A percentile compares a stretch with the other conserved stretches of the same genome.
These are phyloP conservation scores for Mollisiaceae sp. DNA, from an alignment of 2,329 filamentous ascomycete species.

Conservation along the genomic window DNA sequence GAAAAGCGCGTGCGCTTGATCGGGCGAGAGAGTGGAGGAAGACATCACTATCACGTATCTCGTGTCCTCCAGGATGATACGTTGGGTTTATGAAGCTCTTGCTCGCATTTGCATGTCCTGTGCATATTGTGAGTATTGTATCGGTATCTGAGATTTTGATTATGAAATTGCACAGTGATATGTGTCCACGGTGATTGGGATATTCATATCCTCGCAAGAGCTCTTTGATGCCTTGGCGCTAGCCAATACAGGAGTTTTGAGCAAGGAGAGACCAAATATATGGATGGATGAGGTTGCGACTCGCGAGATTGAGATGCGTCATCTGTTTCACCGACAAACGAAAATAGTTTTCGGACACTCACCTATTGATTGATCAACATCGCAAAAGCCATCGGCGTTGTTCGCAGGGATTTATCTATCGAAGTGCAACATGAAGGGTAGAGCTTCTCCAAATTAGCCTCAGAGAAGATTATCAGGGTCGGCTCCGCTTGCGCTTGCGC, in stretches of 20 bases:
- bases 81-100: not conserved
- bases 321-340: not conserved
- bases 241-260: not conserved
- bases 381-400: not conserved
- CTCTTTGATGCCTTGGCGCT: not conserved
- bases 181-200: not conserved
- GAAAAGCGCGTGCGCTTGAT: constrained; percentile 36
- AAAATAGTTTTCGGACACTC: not conserved
- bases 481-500: too few relatives aligned
- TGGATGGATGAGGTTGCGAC: not conserved
- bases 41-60: not conserved
- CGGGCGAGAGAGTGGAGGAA: constrained; percentile 18
- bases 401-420: not conserved
- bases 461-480: too few relatives aligned
- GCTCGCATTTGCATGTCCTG: not conserved
- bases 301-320: not conserved
- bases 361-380: constrained; percentile 4
- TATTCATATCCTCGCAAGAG: not conserved
- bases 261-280: not conserved
- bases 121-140: not conserved
- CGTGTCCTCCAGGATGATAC: not conserved
- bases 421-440: not conserved
- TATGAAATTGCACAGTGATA: not conserved
- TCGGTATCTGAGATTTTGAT: not conserved
- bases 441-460: not conserved